A percentile compares a stretch with the other conserved stretches of the same genome.
phyloP scores from a whole-genome alignment of 2,329 filamentous ascomycete species.

The Penicillium sp. region DNA sequence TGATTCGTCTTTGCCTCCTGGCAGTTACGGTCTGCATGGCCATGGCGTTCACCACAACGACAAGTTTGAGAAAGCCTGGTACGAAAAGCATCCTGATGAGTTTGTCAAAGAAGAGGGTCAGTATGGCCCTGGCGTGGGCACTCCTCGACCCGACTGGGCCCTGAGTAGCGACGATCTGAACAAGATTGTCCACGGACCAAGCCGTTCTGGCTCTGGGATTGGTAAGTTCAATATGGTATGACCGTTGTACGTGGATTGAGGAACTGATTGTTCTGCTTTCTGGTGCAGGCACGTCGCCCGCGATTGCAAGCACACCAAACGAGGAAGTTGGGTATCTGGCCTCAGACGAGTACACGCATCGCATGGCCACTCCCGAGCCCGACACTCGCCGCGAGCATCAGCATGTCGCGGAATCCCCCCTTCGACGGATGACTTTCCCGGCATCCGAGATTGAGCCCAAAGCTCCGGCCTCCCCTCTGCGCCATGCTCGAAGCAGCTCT shows the following conservation, averaged over 20 bases:
- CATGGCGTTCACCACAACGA: constrained; percentile 71
- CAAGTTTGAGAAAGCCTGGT: constrained; percentile 86
- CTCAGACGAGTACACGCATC: constrained; percentile 73
- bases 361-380: constrained; percentile 61
- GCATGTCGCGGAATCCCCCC: constrained; percentile 46
- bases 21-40: constrained; percentile 88
- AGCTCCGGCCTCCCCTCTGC: constrained; percentile 8
- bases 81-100: constrained; percentile 81
- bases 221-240: constrained; percentile 40
- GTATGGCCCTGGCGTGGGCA: constrained; percentile 54
- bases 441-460: constrained; percentile 41
- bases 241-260: not conserved
- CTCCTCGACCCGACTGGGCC: constrained; percentile 66
- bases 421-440: constrained; percentile 47
- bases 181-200: constrained; percentile 74
- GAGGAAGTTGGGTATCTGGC: constrained; percentile 88
- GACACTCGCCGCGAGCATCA: constrained; percentile 39
- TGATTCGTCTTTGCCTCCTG: constrained; percentile 68
- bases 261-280: not conserved
- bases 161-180: constrained; percentile 87
- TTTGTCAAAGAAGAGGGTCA: constrained; percentile 66
- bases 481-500: constrained; percentile 11
- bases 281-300: constrained; percentile 51
- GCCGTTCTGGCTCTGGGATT: constrained; percentile 44
- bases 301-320: constrained; percentile 68